Base-by-base conservation (phyloP, 306 rosid genomes). In the Carpinus fangiana region DNA sequence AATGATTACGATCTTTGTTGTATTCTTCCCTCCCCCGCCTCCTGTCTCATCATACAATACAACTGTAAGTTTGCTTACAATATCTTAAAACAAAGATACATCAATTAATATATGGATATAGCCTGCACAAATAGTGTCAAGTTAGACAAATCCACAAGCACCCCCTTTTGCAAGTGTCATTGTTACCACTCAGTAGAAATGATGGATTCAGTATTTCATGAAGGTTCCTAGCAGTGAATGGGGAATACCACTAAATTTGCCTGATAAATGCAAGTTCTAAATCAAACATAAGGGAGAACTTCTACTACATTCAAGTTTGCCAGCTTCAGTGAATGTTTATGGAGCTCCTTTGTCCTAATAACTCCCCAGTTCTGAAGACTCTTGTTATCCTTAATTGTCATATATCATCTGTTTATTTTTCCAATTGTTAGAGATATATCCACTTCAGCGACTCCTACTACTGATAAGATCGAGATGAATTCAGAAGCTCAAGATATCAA, bases 1-100 rank as follows among this genome's bases (percentile, higher is more conserved):
- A 73, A 75, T 56, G 60, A 36, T 28, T 48, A 38, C 36, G 31
- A 69, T 80, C 47, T 18, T 21, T 38, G 43, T 60, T 20, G 52
- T 59, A 28, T n/a, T 73, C 7, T 20, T 21, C 59, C 72, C 65
- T 36, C 41, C 26, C 5, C 53, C 43, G 20, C 66, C 64, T 36
- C 38, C 34, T 64, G 46, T 55, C 45, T 60, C n/a, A 64, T 64
- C 70, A 64, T 64, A 34, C 0, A 64, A 64, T 31, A 14, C n/a
- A 34, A 31, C 12, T 3, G 12, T 64, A 34, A 36, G 23, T 36
- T 0, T 64, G 12, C 21, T 36, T 64, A 11, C 13, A 61, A 64
- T 64, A 64, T 13, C 10, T 64, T 13, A 23, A 3, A 20, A 21
- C 14, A 59, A 8, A 3, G 6, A 59, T 36, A 6, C 14, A 31